Evolutionary conservation across 2,329 filamentous ascomycete species (phyloP), one percentile per base, ranked within the genome.

Genomic region (Calonectria fujianensis): DNA sequence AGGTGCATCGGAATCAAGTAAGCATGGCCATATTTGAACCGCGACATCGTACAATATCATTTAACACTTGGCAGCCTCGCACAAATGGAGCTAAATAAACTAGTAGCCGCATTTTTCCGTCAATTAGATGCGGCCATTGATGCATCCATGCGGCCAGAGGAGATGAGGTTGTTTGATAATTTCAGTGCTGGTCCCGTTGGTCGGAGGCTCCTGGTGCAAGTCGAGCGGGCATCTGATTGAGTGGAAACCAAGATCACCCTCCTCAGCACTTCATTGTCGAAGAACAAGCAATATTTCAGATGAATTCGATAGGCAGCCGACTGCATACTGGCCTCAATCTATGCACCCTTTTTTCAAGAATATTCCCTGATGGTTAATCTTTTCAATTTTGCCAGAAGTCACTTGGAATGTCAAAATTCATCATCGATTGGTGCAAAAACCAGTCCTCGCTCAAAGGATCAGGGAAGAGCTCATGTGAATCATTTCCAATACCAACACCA

Each of bases 91-190:
- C 18, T 57, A 9, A 57, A 18, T n/a, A 57, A 57, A 14, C 52
- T 57, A 2, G 52, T 57, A 9, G 52, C 52, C 18, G 52, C 52
- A n/a, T 57, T n/a, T n/a, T 57, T 57, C 14, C 29, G 52, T 3
- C 16, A 13, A 13, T 6, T 57, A 13, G 52, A 57, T 35, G 24
- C 52, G 7, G 37, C 18, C 4, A 57, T 57, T 35, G 52, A 57
- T 31, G 18, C 52, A 20, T 11, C 52, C 2, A 57, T 35, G 52
- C 31, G 31, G 13, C 18, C 52, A 10, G 52, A 57, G 20, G 52
- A 57, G 18, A 57, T 57, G 52, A 35, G 52, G n/a, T n/a, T 57
- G 52, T 57, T 57, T 37, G 52, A 57, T 29, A 57, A 35, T n/a
- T 57, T 57, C 4, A 57, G 31, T 24, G 52, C 52, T 57, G 52